phyloP scores from a whole-genome alignment of 2,329 filamentous ascomycete genomes.

The Verticillium tricorpus region DNA sequence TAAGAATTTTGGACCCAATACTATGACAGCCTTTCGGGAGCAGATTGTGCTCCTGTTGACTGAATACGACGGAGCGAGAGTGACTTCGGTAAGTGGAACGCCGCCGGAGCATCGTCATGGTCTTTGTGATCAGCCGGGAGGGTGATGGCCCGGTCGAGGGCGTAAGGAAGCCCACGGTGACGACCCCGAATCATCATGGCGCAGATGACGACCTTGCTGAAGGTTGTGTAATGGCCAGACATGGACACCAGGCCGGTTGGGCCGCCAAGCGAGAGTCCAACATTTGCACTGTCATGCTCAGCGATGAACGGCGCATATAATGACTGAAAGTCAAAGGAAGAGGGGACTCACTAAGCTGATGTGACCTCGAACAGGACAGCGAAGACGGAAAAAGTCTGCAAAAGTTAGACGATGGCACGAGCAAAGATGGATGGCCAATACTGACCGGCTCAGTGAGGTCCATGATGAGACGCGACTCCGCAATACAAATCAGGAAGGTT shows the following conservation, averaged over 20 bases:
- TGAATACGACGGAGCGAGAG: not conserved
- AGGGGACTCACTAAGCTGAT: conserved; percentile 24
- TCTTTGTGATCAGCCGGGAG: conserved; percentile 8
- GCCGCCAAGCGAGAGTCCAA: conserved; percentile 29
- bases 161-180: conserved; percentile 28
- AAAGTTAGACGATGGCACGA: not conserved
- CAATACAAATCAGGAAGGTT: conserved; percentile 28
- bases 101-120: not conserved
- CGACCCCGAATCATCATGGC: conserved; percentile 32
- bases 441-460: conserved; percentile 5
- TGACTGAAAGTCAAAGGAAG: no score
- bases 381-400: conserved; percentile 24
- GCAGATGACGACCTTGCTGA: conserved; percentile 31
- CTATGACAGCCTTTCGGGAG: not conserved
- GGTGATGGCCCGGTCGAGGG: conserved; percentile 28
- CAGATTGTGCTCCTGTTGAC: not conserved
- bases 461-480: conserved; percentile 2
- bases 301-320: not conserved
- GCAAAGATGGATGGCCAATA: not conserved
- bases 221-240: conserved; percentile 22
- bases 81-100: not conserved
- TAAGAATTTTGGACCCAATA: no score
- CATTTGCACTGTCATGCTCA: conserved; percentile 22
- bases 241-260: conserved; percentile 23
- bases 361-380: conserved; percentile 28